Conservation (phyloP, 164 flowering plant genomes). For the Berberis vulgaris region DNA sequence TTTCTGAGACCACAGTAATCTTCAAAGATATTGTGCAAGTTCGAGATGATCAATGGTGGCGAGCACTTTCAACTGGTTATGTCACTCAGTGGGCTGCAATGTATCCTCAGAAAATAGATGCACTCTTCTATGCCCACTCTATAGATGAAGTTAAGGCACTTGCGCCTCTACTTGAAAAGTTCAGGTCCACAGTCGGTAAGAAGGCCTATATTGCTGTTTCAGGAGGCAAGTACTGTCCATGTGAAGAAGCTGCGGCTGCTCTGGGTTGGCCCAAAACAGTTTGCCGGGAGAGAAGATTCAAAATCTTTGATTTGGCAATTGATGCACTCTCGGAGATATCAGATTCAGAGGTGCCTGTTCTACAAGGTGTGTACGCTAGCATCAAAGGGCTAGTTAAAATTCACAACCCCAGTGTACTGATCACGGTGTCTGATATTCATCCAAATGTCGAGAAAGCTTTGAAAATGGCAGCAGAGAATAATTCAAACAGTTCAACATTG, state of each 20-base stretch:
- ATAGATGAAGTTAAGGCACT: slow-evolving; percentile 62
- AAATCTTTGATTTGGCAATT: slow-evolving; percentile 73
- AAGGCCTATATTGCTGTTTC: slow-evolving; percentile 87
- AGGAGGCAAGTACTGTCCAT: slow-evolving; percentile 78
- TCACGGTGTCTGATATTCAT: slow-evolving; percentile 62
- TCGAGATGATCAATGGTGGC: slow-evolving; percentile 98
- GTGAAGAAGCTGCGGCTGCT: slow-evolving; percentile 78
- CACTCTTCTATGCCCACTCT: slow-evolving; percentile 86
- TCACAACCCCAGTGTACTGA: slow-evolving; percentile 83
- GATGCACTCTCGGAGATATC: slow-evolving; percentile 53
- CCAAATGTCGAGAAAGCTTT: slow-evolving; percentile 64
- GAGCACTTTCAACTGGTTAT: slow-evolving; percentile 78
- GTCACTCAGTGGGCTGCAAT: slow-evolving; percentile 97
- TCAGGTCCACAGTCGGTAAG: slow-evolving; percentile 71
- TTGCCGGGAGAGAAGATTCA: slow-evolving; percentile 82
- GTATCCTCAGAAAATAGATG: slow-evolving; percentile 88
- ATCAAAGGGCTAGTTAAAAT: slow-evolving; percentile 81
- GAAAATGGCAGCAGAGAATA: slow-evolving; percentile 66
- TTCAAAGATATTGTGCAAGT: slow-evolving; percentile 89
- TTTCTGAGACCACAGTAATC: slow-evolving; percentile 93
- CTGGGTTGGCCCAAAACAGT: slow-evolving; percentile 79
- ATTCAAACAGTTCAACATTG: slow-evolving; percentile 35
- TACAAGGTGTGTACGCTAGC: slow-evolving; percentile 81
- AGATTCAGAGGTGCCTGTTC: slow-evolving; percentile 72
- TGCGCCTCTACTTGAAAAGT: slow-evolving; percentile 72